Base-by-base conservation (phyloP, 2,329 filamentous ascomycete genomes). In the Aspergillus unguis region DNA sequence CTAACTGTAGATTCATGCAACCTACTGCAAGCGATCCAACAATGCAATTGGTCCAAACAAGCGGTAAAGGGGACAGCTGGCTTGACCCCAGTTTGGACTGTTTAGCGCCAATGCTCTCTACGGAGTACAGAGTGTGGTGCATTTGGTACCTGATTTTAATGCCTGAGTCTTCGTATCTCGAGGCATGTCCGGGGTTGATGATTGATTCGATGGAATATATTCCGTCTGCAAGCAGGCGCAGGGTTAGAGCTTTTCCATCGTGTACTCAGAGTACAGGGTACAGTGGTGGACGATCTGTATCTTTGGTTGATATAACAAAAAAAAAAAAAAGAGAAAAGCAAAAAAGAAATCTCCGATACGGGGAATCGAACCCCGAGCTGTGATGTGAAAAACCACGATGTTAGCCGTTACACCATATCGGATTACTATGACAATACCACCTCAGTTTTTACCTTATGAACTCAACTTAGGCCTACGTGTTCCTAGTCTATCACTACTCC, bases 51-150 rank as follows among this genome's bases (percentile, higher is more conserved):
- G 55, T 37, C 31, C 52, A 48, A 57, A 57, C 42, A 53, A 55
- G 55, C 55, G 55, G 55, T 57, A 57, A 57, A 55, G 36, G 45
- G 43, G 53, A 55, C 55, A 57, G 49, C 55, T 57, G 55, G 55
- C 54, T 44, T 25, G 32, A 48, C 50, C 38, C 46, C 46, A 43
- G 51, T 43, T 37, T 29, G 36, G 49, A 46, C 46, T 17, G 11
- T 36, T 53, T 48, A 48, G 51, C 45, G 17, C 17, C 17, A 17
- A 17, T 17, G 17, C 17, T 17, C 17, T 17, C 17, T 17, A 17
- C 17, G 17, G 17, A 17, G 17, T 53, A 40, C 33, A 53, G 40
- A 40, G 41, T 29, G 7, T 44, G 43, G 17, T 26, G 25, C 23
- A 17, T 37, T 8, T 25, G 9, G 32, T 6, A 32, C 6, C 9